Evolutionary conservation across 306 rosid genomes (phyloP), one percentile per base, ranked within the genome.

Genomic region (Calophaca sinica): DNA sequence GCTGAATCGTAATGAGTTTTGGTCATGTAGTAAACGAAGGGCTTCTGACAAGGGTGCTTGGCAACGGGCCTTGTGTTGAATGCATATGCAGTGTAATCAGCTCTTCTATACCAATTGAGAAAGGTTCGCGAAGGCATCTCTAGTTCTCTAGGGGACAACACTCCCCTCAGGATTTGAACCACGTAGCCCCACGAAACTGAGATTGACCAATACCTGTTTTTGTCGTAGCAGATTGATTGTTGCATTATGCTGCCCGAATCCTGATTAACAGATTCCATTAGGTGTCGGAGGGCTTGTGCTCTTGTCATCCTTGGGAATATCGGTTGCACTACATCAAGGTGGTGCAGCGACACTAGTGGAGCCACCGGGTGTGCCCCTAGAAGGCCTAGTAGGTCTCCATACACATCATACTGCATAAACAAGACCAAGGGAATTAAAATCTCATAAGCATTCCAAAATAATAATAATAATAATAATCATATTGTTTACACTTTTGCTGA

Each of bases 31-130:
- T 79, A 94, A 36, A 90, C 3, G 29, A 87, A 90, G 9, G 99
- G 93, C 72, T 88, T 90, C 45, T 90, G 93, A 54, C 96, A 92
- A 5, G 98, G 96, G 72, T 94, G 88, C 58, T 79, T 91, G 10
- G 76, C 48, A 33, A 93, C 91, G 41, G 96, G 99, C 51, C 99
- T 87, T 10, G 99, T 92, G 89, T 94, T 94, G 84, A 94, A 94
- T 4, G 98, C 87, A 73, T 94, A 94, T 6, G 98, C 93, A 35
- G 89, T 89, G 78, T 86, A 87, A 73, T 94, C 96, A 13, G 96
- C 96, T 71, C 85, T 86, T 77, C 11, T 86, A 33, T 89, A 87
- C 98, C 96, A 94, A 73, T 92, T 90, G 5, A 88, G 90, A 38
- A 94, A 92, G 6, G 99, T 94, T 72, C 99, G 68, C 0, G 96